Conservation (phyloP, 208 protist species). For the Trypanosoma scelopori region DNA sequence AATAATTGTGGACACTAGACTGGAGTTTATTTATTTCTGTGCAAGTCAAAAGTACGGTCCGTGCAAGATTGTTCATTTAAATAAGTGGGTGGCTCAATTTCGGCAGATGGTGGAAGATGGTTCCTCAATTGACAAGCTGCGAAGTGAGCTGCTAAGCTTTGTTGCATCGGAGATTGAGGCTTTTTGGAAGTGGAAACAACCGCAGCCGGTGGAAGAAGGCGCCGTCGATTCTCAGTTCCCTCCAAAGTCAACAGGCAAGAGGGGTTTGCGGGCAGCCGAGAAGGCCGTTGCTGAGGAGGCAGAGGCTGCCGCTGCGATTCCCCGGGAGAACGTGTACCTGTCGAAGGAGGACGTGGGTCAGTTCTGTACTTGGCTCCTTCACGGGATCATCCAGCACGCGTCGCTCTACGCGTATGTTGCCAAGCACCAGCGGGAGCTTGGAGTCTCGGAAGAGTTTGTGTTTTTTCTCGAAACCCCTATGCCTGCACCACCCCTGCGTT, state of each 20-base stretch:
- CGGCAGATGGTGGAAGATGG: slow-evolving; percentile 27
- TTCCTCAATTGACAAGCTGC: slow-evolving; percentile 11
- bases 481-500: slow-evolving; percentile 35
- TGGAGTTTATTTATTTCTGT: slow-evolving; percentile 69
- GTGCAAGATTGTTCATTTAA: slow-evolving; percentile 64
- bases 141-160: slow-evolving; percentile 34
- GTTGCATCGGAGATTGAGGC: slow-evolving; percentile 52
- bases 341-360: slow-evolving; percentile 36
- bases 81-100: slow-evolving; percentile 38
- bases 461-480: slow-evolving; percentile 51
- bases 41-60: slow-evolving; percentile 47
- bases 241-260: slow-evolving; percentile 27
- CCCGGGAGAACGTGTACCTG: slow-evolving; percentile 72
- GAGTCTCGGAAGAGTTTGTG: slow-evolving; percentile 11
- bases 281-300: slow-evolving; percentile 56
- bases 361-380: slow-evolving; percentile 53
- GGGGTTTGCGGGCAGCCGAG: slow-evolving; percentile 20
- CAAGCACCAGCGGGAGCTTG: slow-evolving; percentile 13
- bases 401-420: slow-evolving; percentile 51
- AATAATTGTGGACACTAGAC: slow-evolving; percentile 63
- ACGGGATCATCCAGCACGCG: slow-evolving; percentile 59
- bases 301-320: slow-evolving; percentile 45
- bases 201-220: slow-evolving; percentile 16
- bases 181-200: slow-evolving; percentile 54
- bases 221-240: neutral